Evolutionary conservation across 176 grass and related monocot species (phyloP).

Genomic region (Secale cereale): DNA sequence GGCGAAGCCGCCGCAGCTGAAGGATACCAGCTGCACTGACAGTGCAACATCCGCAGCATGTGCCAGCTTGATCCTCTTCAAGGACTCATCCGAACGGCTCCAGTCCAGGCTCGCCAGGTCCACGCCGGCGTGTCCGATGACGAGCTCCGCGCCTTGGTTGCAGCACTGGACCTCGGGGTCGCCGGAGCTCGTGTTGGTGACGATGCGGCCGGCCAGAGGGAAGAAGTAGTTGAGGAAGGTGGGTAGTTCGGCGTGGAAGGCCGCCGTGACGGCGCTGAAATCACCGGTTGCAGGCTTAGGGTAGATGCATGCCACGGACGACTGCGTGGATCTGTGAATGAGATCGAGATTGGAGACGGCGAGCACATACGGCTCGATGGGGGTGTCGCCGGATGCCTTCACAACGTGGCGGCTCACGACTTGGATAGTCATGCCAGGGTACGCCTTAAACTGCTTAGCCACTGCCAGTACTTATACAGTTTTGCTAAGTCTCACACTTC

Average conservation of each 20-base stretch:
- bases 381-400: not conserved
- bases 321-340: not conserved
- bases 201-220: constrained; percentile 25
- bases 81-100: too few relatives aligned
- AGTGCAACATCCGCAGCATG: too few relatives aligned
- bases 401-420: not conserved
- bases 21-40: too few relatives aligned
- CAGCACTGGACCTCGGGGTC: not conserved
- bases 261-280: not conserved
- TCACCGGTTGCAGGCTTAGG: not conserved
- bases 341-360: not conserved
- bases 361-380: not conserved
- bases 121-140: too few relatives aligned
- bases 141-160: too few relatives aligned
- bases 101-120: too few relatives aligned
- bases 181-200: not conserved
- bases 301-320: not conserved
- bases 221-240: constrained; percentile 34
- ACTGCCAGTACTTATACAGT: too few relatives aligned
- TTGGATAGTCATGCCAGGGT: not conserved
- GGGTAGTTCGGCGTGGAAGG: not conserved
- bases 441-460: too few relatives aligned
- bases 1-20: too few relatives aligned
- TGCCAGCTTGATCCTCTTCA: too few relatives aligned
- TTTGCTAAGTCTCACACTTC: too few relatives aligned